phyloP scores from a whole-genome alignment of 2,329 filamentous ascomycete genomes.

The Pseudocercospora crystallina region DNA sequence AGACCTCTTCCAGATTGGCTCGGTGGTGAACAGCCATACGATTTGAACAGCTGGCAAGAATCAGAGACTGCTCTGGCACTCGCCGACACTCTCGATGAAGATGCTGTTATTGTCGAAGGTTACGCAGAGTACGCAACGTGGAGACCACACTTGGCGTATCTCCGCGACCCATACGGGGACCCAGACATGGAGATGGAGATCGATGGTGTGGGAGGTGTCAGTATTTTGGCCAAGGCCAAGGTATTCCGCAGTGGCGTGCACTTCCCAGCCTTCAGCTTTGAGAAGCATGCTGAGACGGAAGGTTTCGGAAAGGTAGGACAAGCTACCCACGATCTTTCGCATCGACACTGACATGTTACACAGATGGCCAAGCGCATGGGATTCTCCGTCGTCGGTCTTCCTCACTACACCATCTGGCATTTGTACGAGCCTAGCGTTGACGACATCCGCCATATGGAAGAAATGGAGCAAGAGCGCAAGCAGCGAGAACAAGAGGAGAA shows the following conservation, averaged over 20 bases:
- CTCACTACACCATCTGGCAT: conserved; percentile 99
- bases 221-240: conserved; percentile 91
- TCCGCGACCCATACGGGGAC: conserved; percentile 94
- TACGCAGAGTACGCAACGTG: conserved; percentile 99
- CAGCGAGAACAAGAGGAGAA: conserved; percentile 78
- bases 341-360: conserved; percentile 43
- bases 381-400: conserved; percentile 90
- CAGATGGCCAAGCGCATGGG: conserved; percentile 97
- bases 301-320: conserved; percentile 87
- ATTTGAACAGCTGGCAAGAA: conserved; percentile 98
- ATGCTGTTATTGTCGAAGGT: conserved; percentile 97
- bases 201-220: conserved; percentile 94
- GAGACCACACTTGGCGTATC: conserved; percentile 93
- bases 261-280: conserved; percentile 97
- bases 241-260: conserved; percentile 95
- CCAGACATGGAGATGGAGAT: conserved; percentile 99
- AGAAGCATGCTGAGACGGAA: conserved; percentile 97
- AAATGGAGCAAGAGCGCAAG: conserved; percentile 88
- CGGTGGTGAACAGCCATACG: conserved; percentile 95
- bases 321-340: no score
- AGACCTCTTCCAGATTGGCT: conserved; percentile 98
- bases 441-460: conserved; percentile 96
- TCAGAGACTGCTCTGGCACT: conserved; percentile 93
- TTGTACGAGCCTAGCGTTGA: conserved; percentile 98
- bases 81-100: conserved; percentile 92